Evolutionary conservation across 139 green algal species (phyloP), one percentile per base, ranked within the genome.

Genomic region (Zygnema circumcarinatum): DNA sequence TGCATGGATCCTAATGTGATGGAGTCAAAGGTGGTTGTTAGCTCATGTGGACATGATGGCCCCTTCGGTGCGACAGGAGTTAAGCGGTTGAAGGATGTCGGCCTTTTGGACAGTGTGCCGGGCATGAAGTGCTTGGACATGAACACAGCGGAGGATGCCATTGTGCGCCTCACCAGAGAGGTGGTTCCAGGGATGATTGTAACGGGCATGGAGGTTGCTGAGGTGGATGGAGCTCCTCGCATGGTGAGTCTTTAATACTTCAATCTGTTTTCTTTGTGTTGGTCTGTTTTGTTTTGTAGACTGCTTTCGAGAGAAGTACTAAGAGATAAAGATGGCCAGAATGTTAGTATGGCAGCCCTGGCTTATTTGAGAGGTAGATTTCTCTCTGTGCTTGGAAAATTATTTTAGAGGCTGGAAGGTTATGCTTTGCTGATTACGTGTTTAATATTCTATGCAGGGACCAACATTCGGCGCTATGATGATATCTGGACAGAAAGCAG

Each of bases 111-210:
- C 11, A 81, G 83, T 1, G 88, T 94, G 16, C 95, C 94, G 25
- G 96, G 96, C 83, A 99, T 99, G 96, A 94, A 91, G 33, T 97
- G 96, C 31, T 93, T 99, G 85, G 96, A 99, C 94, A 99, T 99
- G 96, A 98, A 98, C 92, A 62, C 62, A 3, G 95, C 95, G 36
- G 95, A 98, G 95, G 96, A 98, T 91, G 90, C 91, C 32, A 94
- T 99, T 53, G 96, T 99, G 22, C 78, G 89, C 67, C 91, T 94
- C 87, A 98, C 95, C 3, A 83, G 93, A 1, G 95, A 98, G 91
- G 93, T 98, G 0, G 96, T 99, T 22, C 96, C 96, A 36, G 96
- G 96, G 86, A 97, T 99, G 94, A 94, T 99, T 53, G 90, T 98
- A 78, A 94, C 92, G 78, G 96, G 96, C 83, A 99, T 99, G 96